A percentile compares a stretch with the other conserved stretches of the same genome.
These are phyloP conservation scores for Aspergillus biplanus DNA, from an alignment of 495 filamentous ascomycete genomes.

Conservation along the genomic window DNA sequence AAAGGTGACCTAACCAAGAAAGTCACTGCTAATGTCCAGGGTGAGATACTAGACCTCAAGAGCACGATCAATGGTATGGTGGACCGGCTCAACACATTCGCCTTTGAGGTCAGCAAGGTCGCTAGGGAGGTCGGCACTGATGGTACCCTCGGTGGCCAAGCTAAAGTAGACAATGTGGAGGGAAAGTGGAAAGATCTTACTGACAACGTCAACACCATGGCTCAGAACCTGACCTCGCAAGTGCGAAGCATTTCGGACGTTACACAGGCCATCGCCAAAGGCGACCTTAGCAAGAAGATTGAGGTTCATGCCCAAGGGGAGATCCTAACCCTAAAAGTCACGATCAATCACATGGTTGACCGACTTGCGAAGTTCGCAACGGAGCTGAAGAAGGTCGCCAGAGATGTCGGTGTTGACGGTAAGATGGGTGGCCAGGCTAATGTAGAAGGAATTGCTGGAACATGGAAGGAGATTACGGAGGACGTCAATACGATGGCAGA, in stretches of 20 bases:
- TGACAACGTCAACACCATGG: slow-evolving; percentile 88
- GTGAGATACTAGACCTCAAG: slow-evolving; percentile 94
- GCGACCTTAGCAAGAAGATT: slow-evolving; percentile 95
- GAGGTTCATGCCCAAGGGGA: slow-evolving; percentile 95
- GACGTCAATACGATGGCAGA: slow-evolving; percentile 99
- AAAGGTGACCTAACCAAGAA: slow-evolving; percentile 93
- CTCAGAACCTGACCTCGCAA: slow-evolving; percentile 90
- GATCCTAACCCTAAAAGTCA: slow-evolving; percentile 91
- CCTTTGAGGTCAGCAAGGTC: slow-evolving; percentile 98
- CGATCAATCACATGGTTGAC: slow-evolving; percentile 99
- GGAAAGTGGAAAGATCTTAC: slow-evolving; percentile 99
- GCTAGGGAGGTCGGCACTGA: slow-evolving; percentile 98
- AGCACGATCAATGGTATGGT: slow-evolving; percentile 99
- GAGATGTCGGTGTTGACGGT: slow-evolving; percentile 96
- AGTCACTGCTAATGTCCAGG: slow-evolving; percentile 93
- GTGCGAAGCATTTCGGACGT: slow-evolving; percentile 96
- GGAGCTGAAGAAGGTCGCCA: slow-evolving; percentile 92
- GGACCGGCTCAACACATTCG: slow-evolving; percentile 93
- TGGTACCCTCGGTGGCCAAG: slow-evolving; percentile 92
- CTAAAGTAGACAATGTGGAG: slow-evolving; percentile 95
- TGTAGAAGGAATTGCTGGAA: slow-evolving; percentile 87
- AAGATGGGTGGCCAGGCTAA: slow-evolving; percentile 99
- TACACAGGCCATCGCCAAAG: slow-evolving; percentile 93
- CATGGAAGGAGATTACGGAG: slow-evolving; percentile 98
- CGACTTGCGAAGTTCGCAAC: slow-evolving; percentile 95